These are phyloP conservation scores for Trametopsis cervina DNA, from an alignment of 768 basidiomycete species.

Conservation along the genomic window DNA sequence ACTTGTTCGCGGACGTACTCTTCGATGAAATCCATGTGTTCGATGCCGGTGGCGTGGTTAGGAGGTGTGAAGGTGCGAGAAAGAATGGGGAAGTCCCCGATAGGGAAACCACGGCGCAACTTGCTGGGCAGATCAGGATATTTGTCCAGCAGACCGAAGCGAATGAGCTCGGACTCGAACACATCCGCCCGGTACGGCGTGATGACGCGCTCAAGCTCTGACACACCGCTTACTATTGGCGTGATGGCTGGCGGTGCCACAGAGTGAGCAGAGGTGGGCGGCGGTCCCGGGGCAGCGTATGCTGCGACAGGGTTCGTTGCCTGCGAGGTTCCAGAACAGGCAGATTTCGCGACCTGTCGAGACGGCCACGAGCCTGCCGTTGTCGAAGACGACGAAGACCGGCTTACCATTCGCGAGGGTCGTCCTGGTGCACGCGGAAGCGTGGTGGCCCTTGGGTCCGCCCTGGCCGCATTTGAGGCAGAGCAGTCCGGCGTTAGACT, in stretches of 20 bases:
- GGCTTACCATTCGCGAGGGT: too few species aligned
- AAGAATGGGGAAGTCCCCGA: conserved; percentile 1
- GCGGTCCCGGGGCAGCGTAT: background rate
- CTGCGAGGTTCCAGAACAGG: too few species aligned
- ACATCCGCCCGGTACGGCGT: background rate
- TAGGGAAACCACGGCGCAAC: background rate
- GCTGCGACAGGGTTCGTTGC: too few species aligned
- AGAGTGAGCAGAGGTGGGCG: conserved; percentile 9
- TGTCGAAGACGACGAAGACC: too few species aligned
- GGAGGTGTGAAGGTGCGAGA: background rate
- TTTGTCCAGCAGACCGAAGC: conserved; percentile 1
- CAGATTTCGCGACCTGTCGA: too few species aligned
- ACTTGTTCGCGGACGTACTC: background rate
- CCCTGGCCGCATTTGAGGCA: too few species aligned
- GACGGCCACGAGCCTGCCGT: too few species aligned
- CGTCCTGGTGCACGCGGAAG: too few species aligned
- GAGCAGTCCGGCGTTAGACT: too few species aligned
- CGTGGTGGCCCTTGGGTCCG: too few species aligned
- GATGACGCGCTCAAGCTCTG: conserved; percentile 4
- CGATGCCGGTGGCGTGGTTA: background rate
- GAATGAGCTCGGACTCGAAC: background rate
- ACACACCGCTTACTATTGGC: conserved; percentile 8
- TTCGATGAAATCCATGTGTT: conserved; percentile 3
- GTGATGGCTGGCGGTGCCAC: conserved; percentile 9
- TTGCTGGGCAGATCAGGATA: background rate